Base-by-base conservation (phyloP, 2,329 filamentous ascomycete species). In the Arthrinium puccinioides region DNA sequence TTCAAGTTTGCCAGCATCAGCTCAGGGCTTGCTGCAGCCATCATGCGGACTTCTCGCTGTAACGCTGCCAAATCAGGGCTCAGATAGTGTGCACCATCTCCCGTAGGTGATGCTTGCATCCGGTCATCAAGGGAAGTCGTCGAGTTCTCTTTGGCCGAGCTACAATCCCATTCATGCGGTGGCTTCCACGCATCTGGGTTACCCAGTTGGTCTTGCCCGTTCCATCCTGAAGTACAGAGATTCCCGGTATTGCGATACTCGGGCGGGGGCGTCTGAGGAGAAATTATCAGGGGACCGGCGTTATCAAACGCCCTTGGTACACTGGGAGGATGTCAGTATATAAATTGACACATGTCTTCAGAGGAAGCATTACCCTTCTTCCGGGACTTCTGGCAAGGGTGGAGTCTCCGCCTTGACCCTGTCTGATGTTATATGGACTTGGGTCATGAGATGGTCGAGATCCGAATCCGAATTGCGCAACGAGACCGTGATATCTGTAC, bases 1-100 rank as follows among this genome's bases (percentile, higher is more conserved):
- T 69, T 74, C 25, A 83, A 61, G 4, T 75, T 67, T 23, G 69
- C 62, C 5, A 82, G 59, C 30, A 79, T 65, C 21, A 71, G 60
- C 33, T 69, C 66, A 0, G 68, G 59, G 20, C 65, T 67, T 6
- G 74, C 71, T 4, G 62, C 63, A 9, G 71, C 67, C 73, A 80
- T 78, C 34, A 69, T 64, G 23, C 64, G 59, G 32, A 77, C 67
- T 45, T 76, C 72, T 8, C 67, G 64, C 50, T 76, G 70, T 40
- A 79, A 60, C 8, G 52, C 54, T 6, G 50, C 44, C 21, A 66
- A 48, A 32, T 56, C 52, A n/a, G 59, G 50, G 9, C 52, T 55
- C 29, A 57, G 42, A 15, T 48, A 49, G 19, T 48, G 46, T 15
- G 43, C 47, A 6, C 35, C 25, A 9, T 54, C 52, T 4, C 20